Evolutionary conservation across 2,329 filamentous ascomycete species (phyloP).

Genomic region (Sporothrix phasma): DNA sequence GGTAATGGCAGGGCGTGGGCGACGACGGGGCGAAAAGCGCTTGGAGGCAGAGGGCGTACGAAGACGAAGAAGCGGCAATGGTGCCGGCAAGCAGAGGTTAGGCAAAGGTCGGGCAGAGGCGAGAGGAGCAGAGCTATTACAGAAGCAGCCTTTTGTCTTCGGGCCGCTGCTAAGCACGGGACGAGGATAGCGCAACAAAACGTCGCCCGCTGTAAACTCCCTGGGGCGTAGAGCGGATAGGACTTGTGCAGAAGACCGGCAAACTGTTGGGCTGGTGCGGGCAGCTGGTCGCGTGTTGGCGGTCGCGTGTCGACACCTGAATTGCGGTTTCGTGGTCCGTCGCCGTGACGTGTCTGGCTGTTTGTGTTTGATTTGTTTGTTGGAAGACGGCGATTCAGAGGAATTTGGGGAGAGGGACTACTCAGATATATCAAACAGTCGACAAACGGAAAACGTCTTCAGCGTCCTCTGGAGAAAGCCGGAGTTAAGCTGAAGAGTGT

Average conservation of each 20-base stretch:
- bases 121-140: neutral
- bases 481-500: no score
- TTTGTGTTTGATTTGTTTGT: neutral
- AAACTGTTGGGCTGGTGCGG: neutral
- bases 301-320: neutral
- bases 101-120: neutral
- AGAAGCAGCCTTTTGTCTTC: neutral
- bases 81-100: neutral
- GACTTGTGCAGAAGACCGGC: neutral
- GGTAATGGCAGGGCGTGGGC: neutral
- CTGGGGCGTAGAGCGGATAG: slow-evolving; percentile 6
- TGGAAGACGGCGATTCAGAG: neutral
- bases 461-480: neutral
- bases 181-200: no score
- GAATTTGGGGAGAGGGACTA: neutral
- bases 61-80: neutral
- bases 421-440: neutral
- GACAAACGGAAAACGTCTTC: neutral
- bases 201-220: no score
- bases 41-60: neutral
- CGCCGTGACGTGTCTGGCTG: neutral
- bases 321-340: neutral
- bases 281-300: neutral
- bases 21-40: neutral
- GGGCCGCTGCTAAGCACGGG: no score